Evolutionary conservation across 164 flowering plant species (phyloP), one percentile per base, ranked within the genome.

Genomic region (Cinnamomum micranthum): DNA sequence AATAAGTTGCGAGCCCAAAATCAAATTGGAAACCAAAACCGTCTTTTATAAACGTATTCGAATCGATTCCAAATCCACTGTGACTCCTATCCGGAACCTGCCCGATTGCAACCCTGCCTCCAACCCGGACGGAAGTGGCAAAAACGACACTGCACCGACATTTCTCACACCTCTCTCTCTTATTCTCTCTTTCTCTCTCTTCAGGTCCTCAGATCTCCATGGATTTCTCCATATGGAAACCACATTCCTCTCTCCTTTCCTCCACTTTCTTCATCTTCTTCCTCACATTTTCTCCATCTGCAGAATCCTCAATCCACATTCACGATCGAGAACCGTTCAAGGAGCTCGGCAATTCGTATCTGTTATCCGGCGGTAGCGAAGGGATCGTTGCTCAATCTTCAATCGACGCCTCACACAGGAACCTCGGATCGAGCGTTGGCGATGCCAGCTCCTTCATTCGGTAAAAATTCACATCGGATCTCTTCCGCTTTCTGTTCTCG

Each of bases 351-450:
- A 94, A 85, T 71, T 77, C 97, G 24, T 87, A 74, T 81, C 92
- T 94, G 50, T 88, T 94, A 72, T 84, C 94, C 76, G 98, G 92
- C 60, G 98, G 98, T 71, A 94, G 98, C 76, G 97, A 92, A 78
- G 98, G 97, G 71, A 74, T 94, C 62, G 79, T 80, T 77, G 85
- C 92, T 41, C 2, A 15, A 15, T 20, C 17, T 1, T 73, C 90
- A 31, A 50, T 50, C 67, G 41, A 68, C 68, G 64, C 19, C 75
- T 51, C 62, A 15, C 23, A 69, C 71, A 64, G 71, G 3, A 9
- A 25, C 23, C 4, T 17, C 35, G 65, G 65, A 24, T 69, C 72
- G 19, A 28, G 69, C 28, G 71, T 58, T 66, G 33, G 19, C 15
- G 77, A 69, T 27, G 73, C 73, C 68, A 60, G 50, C 19, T 75